phyloP scores from a whole-genome alignment of 805 yeast species.

The Yarrowia sp. region DNA sequence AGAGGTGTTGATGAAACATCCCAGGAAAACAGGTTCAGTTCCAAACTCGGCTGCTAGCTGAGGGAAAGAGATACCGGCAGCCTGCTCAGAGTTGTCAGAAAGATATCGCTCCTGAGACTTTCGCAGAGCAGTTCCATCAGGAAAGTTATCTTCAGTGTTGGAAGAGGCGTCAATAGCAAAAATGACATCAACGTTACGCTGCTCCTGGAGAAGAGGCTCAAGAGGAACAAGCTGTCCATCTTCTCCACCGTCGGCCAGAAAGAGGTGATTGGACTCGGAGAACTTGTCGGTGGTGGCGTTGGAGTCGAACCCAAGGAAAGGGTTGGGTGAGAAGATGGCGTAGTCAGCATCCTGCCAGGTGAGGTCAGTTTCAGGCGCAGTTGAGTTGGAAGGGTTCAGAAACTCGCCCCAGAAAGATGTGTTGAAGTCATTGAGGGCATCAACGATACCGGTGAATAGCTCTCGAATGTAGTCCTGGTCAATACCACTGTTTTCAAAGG shows the following conservation, averaged over 20 bases:
- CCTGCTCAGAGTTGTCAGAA: constrained; percentile 2
- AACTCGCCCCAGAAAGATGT: not conserved
- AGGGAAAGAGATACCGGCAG: constrained; percentile 1
- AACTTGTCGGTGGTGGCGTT: not conserved
- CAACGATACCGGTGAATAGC: constrained; percentile 1
- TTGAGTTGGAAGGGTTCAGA: not conserved
- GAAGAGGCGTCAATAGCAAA: constrained; percentile 47
- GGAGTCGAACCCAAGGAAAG: not conserved
- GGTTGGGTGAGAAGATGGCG: constrained; percentile 8
- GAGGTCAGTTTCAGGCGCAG: not conserved
- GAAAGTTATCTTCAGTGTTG: constrained; percentile 39
- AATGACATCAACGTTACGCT: constrained; percentile 58
- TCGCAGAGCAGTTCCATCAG: constrained; percentile 51
- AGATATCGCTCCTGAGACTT: constrained; percentile 42
- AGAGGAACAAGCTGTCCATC: constrained; percentile 64
- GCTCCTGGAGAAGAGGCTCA: constrained; percentile 59
- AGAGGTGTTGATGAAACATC: not conserved
- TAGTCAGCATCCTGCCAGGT: constrained; percentile 3
- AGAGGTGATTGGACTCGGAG: constrained; percentile 39
- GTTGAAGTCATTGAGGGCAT: not conserved
- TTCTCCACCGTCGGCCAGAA: constrained; percentile 72
- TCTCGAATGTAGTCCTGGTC: constrained; percentile 10
- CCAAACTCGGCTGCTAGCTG: constrained; percentile 1
- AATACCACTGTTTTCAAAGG: not conserved
- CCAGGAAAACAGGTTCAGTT: constrained; percentile 1